These are phyloP conservation scores for Leccinum incarnatum DNA, from an alignment of 768 basidiomycete genomes.

Conservation along the genomic window DNA sequence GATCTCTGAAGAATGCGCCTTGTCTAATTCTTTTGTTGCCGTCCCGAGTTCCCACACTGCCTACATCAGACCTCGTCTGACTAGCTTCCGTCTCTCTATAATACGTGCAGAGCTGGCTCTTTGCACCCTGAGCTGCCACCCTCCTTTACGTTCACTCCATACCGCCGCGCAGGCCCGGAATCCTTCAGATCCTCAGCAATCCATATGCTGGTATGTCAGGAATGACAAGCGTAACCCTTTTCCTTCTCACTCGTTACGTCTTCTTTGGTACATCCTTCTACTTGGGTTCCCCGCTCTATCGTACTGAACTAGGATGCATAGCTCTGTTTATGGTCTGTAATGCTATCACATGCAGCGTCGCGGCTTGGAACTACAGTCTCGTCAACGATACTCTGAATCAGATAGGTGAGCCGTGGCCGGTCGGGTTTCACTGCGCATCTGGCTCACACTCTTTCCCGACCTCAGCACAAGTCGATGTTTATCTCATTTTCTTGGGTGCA, in stretches of 20 bases:
- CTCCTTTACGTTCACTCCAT: constrained; percentile 7
- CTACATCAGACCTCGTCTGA: constrained; percentile 4
- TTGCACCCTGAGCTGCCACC: constrained; percentile 11
- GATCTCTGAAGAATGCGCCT: not conserved
- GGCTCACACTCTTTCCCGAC: constrained; percentile 10
- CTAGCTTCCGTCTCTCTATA: constrained; percentile 4
- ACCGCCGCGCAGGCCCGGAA: constrained; percentile 33
- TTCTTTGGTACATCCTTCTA: constrained; percentile 48
- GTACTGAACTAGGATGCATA: constrained; percentile 25
- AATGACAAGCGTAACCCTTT: constrained; percentile 39
- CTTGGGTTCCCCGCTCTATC: not conserved
- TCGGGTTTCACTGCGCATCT: not conserved
- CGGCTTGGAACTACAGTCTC: constrained; percentile 68
- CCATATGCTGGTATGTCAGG: constrained; percentile 30
- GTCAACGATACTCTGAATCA: constrained; percentile 29
- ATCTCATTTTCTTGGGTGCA: constrained; percentile 58
- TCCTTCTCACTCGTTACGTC: constrained; percentile 54
- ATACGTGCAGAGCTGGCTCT: constrained; percentile 29
- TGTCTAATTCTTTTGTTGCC: not conserved
- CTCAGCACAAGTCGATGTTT: constrained; percentile 52
- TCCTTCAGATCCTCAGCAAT: constrained; percentile 15
- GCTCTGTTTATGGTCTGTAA: constrained; percentile 62
- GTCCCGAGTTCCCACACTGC: constrained; percentile 20
- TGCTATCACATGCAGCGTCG: constrained; percentile 60
- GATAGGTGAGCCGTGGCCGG: constrained; percentile 38